Evolutionary conservation across 176 grass and related monocot genomes (phyloP), one percentile per base, ranked within the genome.

Genomic region (Oryza australiensis): DNA sequence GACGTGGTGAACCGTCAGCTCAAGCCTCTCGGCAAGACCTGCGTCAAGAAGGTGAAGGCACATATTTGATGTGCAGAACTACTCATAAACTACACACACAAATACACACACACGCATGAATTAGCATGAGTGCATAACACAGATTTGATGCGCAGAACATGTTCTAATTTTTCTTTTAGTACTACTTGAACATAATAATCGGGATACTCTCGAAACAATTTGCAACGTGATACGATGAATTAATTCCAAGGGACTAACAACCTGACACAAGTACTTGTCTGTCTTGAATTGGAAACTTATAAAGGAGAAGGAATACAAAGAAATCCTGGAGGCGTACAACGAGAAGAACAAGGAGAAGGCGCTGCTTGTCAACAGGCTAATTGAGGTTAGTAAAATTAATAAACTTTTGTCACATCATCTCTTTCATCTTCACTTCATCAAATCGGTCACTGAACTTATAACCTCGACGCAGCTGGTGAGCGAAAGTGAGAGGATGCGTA

Each of bases 221-320:
- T 38, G 62, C 20, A 37, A 66, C 42, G 2, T 22, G 15, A 26
- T 46, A 62, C 3, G 7, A 10, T 46, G n/a, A 24, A 55, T 10
- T 22, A 55, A 9, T 71, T 55, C 71, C 35, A 75, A 80, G 35
- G 27, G 32, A 34, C 63, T 55, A 3, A 62, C 64, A 28, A 68
- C 22, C 7, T 77, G 45, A 30, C 75, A 76, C 29, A 12, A 1
- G 48, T 12, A 14, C 28, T 80, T 74, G 14, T 71, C 76, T 78
- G 64, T 12, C 40, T 48, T 77, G 53, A 42, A 38, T 33, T 68
- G 7, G 2, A 32, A 43, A 30, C 55, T 41, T 40, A 37, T 67
- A 64, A 80, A 97, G 96, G 96, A 99, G 80, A 99, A 99, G 64
- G 96, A 99, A 69, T 99, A 95, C 85, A 94, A 87, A 64, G 91